Base-by-base conservation (phyloP, 805 yeast species). In the Ogataea henricii region DNA sequence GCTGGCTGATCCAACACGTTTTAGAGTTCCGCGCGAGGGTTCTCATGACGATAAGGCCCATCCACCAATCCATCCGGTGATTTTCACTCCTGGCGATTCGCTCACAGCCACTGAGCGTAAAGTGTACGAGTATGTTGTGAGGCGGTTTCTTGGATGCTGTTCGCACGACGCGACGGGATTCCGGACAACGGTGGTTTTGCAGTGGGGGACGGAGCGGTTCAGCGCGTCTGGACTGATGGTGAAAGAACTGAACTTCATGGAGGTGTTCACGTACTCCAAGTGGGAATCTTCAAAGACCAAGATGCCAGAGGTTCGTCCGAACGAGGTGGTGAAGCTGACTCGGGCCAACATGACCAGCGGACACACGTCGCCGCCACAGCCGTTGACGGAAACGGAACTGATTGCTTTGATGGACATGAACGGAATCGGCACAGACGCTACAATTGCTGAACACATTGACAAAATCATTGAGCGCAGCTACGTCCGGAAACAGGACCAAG, bases 371-470 rank as follows among this genome's bases (percentile, higher is more conserved):
- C 83, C 97, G 0, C 99, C 99, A 0, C 67, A 70, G 23, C 85
- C 82, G 45, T 77, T 94, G 74, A 92, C 98, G 0, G 99, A 94
- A 65, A 77, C 96, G 0, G 99, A 92, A 62, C 73, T 94, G 18
- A 89, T 94, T 67, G 85, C 89, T 8, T 70, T 94, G 40, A 94
- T 94, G 99, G 98, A 95, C 70, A 87, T 83, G 9, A 94, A 94
- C 65, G 98, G 98, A 0, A 94, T 94, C 38, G 99, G 99, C 2
- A 94, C 99, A 0, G 99, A 94, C 71, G 99, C 99, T 0, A 94
- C 99, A 0, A 95, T 94, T 67, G 99, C 98, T 0, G 99, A 94
- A 36, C 99, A 94, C 66, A 94, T 94, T 32, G 90, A 87, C 48
- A 91, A 87, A 61, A 82, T 94, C 36, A 68, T 78, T 23, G 65